Evolutionary conservation across 2,329 filamentous ascomycete genomes (phyloP).

Genomic region (Nakataea oryzae): DNA sequence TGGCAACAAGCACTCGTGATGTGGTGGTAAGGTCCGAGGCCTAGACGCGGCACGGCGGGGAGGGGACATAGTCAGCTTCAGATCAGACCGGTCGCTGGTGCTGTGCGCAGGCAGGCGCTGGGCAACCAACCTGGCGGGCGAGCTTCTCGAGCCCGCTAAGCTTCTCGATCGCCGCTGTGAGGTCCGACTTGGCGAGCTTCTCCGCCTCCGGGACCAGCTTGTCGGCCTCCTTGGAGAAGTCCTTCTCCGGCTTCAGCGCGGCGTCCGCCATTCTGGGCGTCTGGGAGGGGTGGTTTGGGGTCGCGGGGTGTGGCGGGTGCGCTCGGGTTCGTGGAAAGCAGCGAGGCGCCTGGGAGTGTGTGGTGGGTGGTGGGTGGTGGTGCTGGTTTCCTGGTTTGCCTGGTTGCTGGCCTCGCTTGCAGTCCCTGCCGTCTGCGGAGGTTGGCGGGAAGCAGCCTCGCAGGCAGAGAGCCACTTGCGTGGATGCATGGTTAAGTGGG

Average conservation of each 20-base stretch:
- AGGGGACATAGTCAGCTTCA: slow-evolving; percentile 2
- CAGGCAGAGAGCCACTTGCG: neutral
- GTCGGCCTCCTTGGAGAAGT: slow-evolving; percentile 95
- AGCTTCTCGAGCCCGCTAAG: slow-evolving; percentile 89
- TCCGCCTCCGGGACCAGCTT: slow-evolving; percentile 83
- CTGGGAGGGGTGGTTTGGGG: neutral
- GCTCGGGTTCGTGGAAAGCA: neutral
- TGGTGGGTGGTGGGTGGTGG: too few species aligned
- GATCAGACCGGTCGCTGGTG: slow-evolving; percentile 2
- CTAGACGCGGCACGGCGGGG: slow-evolving; percentile 33
- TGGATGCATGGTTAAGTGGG: neutral
- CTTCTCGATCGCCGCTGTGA: slow-evolving; percentile 87
- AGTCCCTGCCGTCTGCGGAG: neutral
- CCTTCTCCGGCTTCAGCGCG: slow-evolving; percentile 89
- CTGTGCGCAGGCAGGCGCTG: slow-evolving; percentile 4
- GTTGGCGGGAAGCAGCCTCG: neutral
- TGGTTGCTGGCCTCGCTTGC: neutral
- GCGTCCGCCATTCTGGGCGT: slow-evolving; percentile 64
- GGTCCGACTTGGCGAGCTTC: slow-evolving; percentile 74
- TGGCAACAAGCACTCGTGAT: slow-evolving; percentile 74
- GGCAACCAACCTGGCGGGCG: slow-evolving; percentile 68
- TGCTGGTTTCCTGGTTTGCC: neutral
- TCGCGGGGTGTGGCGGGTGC: neutral
- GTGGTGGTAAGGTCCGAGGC: slow-evolving; percentile 94
- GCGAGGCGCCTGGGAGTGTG: neutral